phyloP scores from a whole-genome alignment of 176 grass and related monocot species.

The Aegilops speltoides region DNA sequence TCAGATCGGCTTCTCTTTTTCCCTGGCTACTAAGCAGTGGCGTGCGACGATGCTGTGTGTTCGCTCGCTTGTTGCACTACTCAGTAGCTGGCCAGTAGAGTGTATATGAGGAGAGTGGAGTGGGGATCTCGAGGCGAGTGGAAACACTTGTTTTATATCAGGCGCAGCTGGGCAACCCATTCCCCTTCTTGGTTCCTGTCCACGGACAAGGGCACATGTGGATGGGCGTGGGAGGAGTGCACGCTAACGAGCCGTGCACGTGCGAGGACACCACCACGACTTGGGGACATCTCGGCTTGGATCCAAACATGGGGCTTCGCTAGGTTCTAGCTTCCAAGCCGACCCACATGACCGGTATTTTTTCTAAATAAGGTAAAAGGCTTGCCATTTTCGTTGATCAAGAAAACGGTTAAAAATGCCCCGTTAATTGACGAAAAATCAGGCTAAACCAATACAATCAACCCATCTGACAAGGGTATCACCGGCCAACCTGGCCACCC shows the following conservation, averaged over 20 bases:
- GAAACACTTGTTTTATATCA: slow-evolving; percentile 26
- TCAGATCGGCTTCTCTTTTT: background rate
- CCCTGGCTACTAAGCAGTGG: background rate
- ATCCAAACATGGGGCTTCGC: background rate
- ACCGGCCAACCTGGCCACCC: too few species aligned
- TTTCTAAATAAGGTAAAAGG: background rate
- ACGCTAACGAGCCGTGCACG: slow-evolving; percentile 20
- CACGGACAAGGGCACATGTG: slow-evolving; percentile 19
- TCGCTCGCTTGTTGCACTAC: background rate
- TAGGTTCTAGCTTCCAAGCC: background rate
- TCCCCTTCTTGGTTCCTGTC: slow-evolving; percentile 17
- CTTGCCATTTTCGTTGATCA: background rate
- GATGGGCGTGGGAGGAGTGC: slow-evolving; percentile 1
- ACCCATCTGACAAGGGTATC: too few species aligned
- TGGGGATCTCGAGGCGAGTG: slow-evolving; percentile 38
- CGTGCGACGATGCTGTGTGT: background rate
- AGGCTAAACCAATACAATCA: too few species aligned
- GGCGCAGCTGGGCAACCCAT: slow-evolving; percentile 8
- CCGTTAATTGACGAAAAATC: too few species aligned
- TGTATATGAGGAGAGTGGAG: slow-evolving; percentile 31
- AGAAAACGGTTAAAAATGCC: too few species aligned
- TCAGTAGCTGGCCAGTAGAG: background rate
- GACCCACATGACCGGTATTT: background rate
- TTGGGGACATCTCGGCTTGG: background rate
- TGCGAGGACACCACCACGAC: background rate